These are phyloP conservation scores for Linum usitatissimum DNA, from an alignment of 345 rosid species.

Conservation along the genomic window DNA sequence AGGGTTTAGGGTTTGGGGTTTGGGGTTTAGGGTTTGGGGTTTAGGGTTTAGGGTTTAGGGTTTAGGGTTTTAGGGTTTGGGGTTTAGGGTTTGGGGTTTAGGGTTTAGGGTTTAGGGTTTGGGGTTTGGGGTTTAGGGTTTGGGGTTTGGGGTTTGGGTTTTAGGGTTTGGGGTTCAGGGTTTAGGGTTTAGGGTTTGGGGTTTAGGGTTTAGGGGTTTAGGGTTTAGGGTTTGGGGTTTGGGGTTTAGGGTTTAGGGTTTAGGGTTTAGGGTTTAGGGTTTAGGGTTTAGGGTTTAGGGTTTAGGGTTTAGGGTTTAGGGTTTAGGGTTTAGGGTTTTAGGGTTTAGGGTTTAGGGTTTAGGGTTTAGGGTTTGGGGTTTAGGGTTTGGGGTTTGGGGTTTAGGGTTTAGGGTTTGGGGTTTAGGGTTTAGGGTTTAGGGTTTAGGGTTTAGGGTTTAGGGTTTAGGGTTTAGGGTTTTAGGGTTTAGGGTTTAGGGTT, in stretches of 20 bases:
- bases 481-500: neutral
- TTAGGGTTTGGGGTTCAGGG: conserved; percentile 1
- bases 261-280: conserved; percentile 11
- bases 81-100: conserved; percentile 12
- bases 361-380: conserved; percentile 3
- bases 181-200: conserved; percentile 12
- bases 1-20: neutral
- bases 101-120: conserved; percentile 16
- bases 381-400: conserved; percentile 10
- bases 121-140: conserved; percentile 11
- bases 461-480: neutral
- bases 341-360: conserved; percentile 3
- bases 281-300: conserved; percentile 12
- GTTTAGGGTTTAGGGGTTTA: neutral
- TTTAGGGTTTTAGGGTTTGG: too few species aligned
- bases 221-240: conserved; percentile 9
- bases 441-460: neutral
- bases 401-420: conserved; percentile 3
- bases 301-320: conserved; percentile 11
- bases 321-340: conserved; percentile 6
- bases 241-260: conserved; percentile 16
- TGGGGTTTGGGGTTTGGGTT: neutral
- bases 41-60: too few species aligned
- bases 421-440: conserved; percentile 9
- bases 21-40: neutral